Evolutionary conservation across 805 yeast genomes (phyloP), one percentile per base, ranked within the genome.

Genomic region (Starmerella floris): DNA sequence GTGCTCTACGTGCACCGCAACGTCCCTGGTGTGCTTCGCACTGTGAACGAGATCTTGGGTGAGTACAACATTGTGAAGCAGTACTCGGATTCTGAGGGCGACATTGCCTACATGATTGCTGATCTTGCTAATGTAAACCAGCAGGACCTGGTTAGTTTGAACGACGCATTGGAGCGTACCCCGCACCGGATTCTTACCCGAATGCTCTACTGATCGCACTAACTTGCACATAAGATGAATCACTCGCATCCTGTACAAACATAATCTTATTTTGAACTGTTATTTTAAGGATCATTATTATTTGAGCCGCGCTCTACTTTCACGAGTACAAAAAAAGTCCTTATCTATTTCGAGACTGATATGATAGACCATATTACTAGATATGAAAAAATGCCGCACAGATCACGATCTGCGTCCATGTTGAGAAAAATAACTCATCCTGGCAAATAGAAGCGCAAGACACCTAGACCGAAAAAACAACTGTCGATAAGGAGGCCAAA

Each of bases 11-110:
- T 87, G 58, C 98, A 91, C 69, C 91, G 83, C 66, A 91, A 91
- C 66, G 95, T 91, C 56, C 98, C 98, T 23, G 98, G 98, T 76
- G 98, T 91, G 44, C 73, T 91, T 74, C 83, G 84, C 63, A 84
- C 95, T 33, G 98, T 91, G 58, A 91, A 91, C 72, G 88, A 88
- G 69, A 83, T 91, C 55, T 76, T 91, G 64, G 81, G 94, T 45
- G 78, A 78, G 62, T 87, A 91, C 72, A 91, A 91, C 67, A 91
- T 91, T 64, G 96, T 87, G 67, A 88, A 91, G 67, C 98, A 91
- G 70, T 91, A 77, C 67, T 81, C 96, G n/a, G 97, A 91, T 63
- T 85, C 96, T 22, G 76, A 82, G 60, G 95, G 95, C 51, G 94
- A 83, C 46, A 79, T 91, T 58, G 98, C 98, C 45, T 91, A 91